Conservation (phyloP, 2,329 filamentous ascomycete genomes). For the Calonectria ilicicola region DNA sequence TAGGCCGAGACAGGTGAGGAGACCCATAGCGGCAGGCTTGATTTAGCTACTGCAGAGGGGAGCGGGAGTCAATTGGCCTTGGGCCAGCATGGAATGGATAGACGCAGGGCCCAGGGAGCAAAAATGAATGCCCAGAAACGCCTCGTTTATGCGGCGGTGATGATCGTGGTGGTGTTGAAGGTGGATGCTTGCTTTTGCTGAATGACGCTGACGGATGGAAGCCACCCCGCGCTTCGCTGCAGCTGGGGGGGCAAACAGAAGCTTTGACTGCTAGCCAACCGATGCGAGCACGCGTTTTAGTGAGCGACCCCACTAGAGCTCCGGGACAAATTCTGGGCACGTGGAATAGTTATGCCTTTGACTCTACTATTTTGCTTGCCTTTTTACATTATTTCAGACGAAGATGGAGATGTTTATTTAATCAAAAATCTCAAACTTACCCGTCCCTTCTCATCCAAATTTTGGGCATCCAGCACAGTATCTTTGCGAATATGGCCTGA, state of each 20-base stretch:
- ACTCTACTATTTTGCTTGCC: not conserved
- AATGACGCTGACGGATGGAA: conserved; percentile 32
- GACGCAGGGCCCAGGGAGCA: no score
- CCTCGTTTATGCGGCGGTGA: not conserved
- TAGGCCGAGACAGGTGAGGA: conserved; percentile 60
- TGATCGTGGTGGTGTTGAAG: conserved; percentile 15
- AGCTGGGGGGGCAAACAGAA: conserved; percentile 19
- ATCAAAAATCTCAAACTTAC: not conserved
- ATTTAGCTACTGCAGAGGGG: not conserved
- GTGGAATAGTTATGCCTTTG: not conserved
- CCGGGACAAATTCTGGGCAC: not conserved
- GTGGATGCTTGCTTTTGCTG: not conserved
- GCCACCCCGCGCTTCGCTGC: conserved; percentile 31
- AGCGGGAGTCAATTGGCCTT: not conserved
- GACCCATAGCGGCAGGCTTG: conserved; percentile 51
- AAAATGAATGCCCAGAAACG: not conserved
- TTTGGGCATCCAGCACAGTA: not conserved
- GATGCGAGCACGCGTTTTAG: conserved; percentile 28
- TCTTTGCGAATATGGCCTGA: not conserved
- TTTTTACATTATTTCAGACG: not conserved
- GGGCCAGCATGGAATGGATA: not conserved
- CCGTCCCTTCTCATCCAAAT: not conserved
- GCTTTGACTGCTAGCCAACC: conserved; percentile 24
- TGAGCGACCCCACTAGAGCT: conserved; percentile 12
- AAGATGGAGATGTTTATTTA: not conserved